Evolutionary conservation across 2,329 filamentous ascomycete species (phyloP), one percentile per base, ranked within the genome.

Genomic region (Fusarium sp.): DNA sequence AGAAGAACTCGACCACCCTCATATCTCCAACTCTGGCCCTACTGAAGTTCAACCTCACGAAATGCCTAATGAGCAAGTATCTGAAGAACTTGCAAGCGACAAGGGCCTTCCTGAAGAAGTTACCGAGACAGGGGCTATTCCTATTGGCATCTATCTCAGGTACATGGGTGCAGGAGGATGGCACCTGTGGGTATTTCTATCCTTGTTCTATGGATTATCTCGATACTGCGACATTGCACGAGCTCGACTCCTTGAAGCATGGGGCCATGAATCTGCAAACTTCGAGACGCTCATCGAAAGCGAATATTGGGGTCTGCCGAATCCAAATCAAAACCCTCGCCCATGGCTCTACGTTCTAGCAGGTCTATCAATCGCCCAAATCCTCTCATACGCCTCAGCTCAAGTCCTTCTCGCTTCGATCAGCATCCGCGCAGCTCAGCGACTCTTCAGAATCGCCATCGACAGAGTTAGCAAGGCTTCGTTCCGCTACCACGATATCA

Each of bases 401-500:
- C 90, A 93, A 69, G 81, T 90, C 10, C 85, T 93, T 37, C 89
- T 95, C 77, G 86, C 95, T 18, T 83, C 92, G n/a, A 93, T 97
- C 70, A 89, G 94, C 27, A 95, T 96, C 79, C 88, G 88, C 37
- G 93, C 94, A 2, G 93, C 93, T 1, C 93, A 92, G 74, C 84
- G 86, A 11, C 88, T 98, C 55, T 97, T 97, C 81, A 85, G 85
- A 68, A 86, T 89, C 42, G 93, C 94, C 25, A 89, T 97, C 82
- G 83, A 87, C 4, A 89, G 88, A 57, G 93, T 97, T 55, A 92
- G 92, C 78, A 89, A 90, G 75, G 93, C 94, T 0, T 95, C 92
- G 0, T 97, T 98, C 82, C 90, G 94, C 3, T 98, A 95, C 80
- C 96, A 97, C 82, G 95, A 98, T 78, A 90, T 94, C 8, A 97